Base-by-base conservation (phyloP, 164 flowering plant species). In the Piper betle region DNA sequence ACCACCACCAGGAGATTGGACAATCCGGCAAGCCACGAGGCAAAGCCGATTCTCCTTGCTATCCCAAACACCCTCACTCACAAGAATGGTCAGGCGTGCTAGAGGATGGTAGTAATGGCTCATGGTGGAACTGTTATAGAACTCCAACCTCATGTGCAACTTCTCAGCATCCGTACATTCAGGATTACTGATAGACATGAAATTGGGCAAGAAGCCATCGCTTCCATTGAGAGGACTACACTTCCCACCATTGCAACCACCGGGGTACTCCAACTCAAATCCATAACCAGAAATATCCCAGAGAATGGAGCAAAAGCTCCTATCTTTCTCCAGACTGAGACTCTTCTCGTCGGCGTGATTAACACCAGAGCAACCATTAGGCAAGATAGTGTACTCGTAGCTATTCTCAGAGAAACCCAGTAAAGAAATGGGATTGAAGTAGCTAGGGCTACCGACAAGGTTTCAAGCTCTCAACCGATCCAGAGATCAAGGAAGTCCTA, bases 41-140 rank as follows among this genome's bases (percentile, higher is more conserved):
- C 43, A 55, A 4, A 82, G 62, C 62, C 15, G 67, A 57, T 73
- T 78, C 55, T 59, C 76, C 64, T 62, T 67, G 12, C 25, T 75
- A 71, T 83, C 78, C 88, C 87, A 87, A 2, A 62, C 46, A 39
- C 87, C 96, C 65, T 85, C 89, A 9, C 76, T 87, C 40, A 84
- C 73, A 60, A 81, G 60, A 4, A 80, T 67, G 13, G 62, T 76
- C 42, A 68, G 69, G 4, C 76, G 82, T 62, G 65, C 69, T 9
- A 79, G 70, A 39, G 71, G 46, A 33, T 33, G 39, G 1, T 42
- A 54, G 37, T 39, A 20, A 60, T 63, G 69, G 1, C 70, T 60
- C 62, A 10, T 4, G 58, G 61, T 18, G 43, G 59, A 74, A 16
- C 2, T 19, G 39, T 75, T 67, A 0, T 60, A 50, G 66, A 80